A percentile compares a stretch with the other conserved stretches of the same genome.
phyloP scores from a whole-genome alignment of 2,329 filamentous ascomycete genomes.

The Colletotrichum liriopes region DNA sequence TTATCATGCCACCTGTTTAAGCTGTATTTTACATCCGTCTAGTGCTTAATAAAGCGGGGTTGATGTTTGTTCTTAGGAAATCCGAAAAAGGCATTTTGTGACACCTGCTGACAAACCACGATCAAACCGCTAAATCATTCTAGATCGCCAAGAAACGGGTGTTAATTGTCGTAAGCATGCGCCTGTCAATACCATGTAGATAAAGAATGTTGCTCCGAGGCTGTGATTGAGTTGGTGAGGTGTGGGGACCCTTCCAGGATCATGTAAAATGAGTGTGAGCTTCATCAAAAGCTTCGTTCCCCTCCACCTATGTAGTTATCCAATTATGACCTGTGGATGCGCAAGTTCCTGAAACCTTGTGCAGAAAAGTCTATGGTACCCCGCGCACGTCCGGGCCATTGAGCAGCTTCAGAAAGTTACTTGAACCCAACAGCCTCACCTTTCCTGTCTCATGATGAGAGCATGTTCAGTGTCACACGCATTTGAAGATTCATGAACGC shows the following conservation, averaged over 20 bases:
- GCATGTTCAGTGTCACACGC: conserved; percentile 12
- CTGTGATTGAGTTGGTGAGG: background rate
- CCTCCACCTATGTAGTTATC: background rate
- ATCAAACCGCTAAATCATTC: no score
- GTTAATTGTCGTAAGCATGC: background rate
- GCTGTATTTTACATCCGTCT: background rate
- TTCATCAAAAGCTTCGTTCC: conserved; percentile 23
- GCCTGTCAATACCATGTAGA: background rate
- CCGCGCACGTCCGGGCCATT: conserved; percentile 29
- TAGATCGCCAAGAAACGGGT: background rate
- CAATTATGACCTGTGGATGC: background rate
- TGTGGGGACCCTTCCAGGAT: background rate
- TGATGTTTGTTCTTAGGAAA: background rate
- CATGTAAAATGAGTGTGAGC: background rate
- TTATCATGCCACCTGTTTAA: no score
- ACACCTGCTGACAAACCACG: background rate
- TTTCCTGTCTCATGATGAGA: conserved; percentile 34
- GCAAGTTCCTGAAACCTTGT: conserved; percentile 32
- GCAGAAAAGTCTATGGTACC: conserved; percentile 23
- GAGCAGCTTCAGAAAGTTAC: conserved; percentile 3
- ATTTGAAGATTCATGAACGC: background rate
- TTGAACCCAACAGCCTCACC: conserved; percentile 23
- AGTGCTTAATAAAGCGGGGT: no score
- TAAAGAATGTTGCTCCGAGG: background rate
- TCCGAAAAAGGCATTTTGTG: background rate